Percentiles rank a stretch among this genome's conserved stretches.
Conservation (phyloP, 1,284 basidiomycete species). For the Ceratobasidium papillatum region DNA sequence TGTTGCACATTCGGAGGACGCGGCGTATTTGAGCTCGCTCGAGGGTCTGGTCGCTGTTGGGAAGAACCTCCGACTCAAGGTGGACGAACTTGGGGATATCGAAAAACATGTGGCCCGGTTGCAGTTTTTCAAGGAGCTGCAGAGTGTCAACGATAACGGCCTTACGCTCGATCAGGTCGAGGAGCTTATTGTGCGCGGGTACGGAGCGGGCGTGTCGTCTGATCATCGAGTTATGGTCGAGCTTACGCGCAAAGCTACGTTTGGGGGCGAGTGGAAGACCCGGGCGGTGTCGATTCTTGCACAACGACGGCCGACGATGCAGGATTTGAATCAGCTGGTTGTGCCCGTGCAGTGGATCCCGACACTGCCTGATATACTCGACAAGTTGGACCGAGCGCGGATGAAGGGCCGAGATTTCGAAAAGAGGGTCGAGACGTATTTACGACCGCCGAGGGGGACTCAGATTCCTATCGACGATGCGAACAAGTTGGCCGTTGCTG, state of each 20-base stretch:
- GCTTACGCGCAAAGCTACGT: conserved; percentile 65
- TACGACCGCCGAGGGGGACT: conserved; percentile 55
- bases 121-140: conserved; percentile 72
- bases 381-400: conserved; percentile 66
- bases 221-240: conserved; percentile 68
- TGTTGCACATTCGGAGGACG: conserved; percentile 28
- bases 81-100: conserved; percentile 77
- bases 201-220: conserved; percentile 67
- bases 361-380: conserved; percentile 67
- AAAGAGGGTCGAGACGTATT: conserved; percentile 75
- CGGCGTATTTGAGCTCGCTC: conserved; percentile 10
- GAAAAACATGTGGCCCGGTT: conserved; percentile 79
- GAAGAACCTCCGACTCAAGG: conserved; percentile 54
- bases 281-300: conserved; percentile 68
- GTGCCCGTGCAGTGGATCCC: conserved; percentile 68
- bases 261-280: conserved; percentile 76
- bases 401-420: conserved; percentile 77
- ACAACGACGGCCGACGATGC: conserved; percentile 72
- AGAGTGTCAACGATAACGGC: conserved; percentile 64
- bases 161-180: conserved; percentile 75
- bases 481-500: conserved; percentile 17
- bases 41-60: conserved; percentile 36
- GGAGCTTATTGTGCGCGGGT: conserved; percentile 69
- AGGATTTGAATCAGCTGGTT: conserved; percentile 73
- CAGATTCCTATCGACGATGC: conserved; percentile 28